Percentiles rank a stretch among this genome's conserved stretches.
Evolutionary conservation across 805 yeast species (phyloP).

Genomic region (Candida yuanshanica): DNA sequence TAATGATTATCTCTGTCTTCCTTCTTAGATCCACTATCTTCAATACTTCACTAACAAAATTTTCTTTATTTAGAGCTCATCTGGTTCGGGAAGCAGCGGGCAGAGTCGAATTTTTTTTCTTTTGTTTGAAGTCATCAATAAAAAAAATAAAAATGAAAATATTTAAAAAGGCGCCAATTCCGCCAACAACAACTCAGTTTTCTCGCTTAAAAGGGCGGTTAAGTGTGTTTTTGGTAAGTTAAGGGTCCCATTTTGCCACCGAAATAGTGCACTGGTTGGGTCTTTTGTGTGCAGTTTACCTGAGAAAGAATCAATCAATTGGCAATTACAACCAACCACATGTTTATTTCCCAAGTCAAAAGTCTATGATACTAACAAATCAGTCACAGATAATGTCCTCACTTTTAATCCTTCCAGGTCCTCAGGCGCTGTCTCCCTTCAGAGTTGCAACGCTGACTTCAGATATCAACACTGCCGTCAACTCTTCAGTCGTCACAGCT

Average conservation of each 20-base stretch:
- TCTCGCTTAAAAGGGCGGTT: neutral
- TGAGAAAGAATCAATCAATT: too few relatives aligned
- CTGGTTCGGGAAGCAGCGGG: neutral
- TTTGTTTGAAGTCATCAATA: neutral
- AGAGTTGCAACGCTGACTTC: slow-evolving; percentile 69
- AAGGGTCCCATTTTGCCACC: neutral
- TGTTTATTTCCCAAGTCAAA: neutral
- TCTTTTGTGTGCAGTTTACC: neutral
- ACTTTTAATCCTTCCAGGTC: slow-evolving; percentile 70
- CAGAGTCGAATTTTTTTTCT: neutral
- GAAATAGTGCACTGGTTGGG: too few relatives aligned
- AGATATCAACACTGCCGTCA: slow-evolving; percentile 67
- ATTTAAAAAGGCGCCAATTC: neutral
- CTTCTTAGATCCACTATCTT: neutral
- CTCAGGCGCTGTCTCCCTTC: slow-evolving; percentile 82
- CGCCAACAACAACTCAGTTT: neutral
- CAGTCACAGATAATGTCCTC: slow-evolving; percentile 11
- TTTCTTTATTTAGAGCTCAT: neutral
- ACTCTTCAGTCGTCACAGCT: slow-evolving; percentile 56
- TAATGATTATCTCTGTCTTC: neutral
- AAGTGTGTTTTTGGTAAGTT: neutral
- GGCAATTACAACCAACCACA: too few relatives aligned
- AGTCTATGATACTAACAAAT: neutral
- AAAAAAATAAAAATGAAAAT: neutral
- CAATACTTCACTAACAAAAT: neutral